These are phyloP conservation scores for Mayamaea pseudoterrestris DNA, from an alignment of 108 stramenopile genomes.

Conservation along the genomic window DNA sequence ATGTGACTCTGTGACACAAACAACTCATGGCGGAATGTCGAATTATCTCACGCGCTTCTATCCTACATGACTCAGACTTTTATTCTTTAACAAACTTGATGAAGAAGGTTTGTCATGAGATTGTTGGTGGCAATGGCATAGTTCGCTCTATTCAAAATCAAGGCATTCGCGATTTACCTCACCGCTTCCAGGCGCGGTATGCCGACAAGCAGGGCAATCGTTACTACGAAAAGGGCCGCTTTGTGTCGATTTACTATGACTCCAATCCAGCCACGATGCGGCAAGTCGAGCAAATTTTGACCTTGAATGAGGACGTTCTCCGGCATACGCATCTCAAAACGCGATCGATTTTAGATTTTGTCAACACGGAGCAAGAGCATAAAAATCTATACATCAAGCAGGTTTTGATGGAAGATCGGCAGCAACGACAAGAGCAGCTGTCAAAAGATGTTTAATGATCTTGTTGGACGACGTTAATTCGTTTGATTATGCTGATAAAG, in stretches of 20 bases:
- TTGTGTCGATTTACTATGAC: constrained; percentile 74
- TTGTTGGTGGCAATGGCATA: constrained; percentile 72
- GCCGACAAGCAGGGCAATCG: constrained; percentile 64
- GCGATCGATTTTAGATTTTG: constrained; percentile 46
- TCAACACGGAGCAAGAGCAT: constrained; percentile 56
- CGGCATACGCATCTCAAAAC: constrained; percentile 65
- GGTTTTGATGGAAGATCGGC: background rate
- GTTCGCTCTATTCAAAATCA: constrained; percentile 80
- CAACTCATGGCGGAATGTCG: background rate
- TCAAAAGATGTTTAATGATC: constrained; percentile 7
- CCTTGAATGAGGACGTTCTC: constrained; percentile 61
- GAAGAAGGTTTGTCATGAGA: constrained; percentile 19
- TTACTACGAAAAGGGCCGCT: constrained; percentile 76
- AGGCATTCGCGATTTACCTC: constrained; percentile 74
- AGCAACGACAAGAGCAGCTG: background rate
- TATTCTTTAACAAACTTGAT: constrained; percentile 2
- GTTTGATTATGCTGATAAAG: too few species aligned
- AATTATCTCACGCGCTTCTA: too few species aligned
- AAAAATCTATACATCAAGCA: constrained; percentile 74
- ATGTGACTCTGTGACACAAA: background rate
- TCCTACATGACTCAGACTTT: background rate
- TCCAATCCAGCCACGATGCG: constrained; percentile 46
- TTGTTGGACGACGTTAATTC: too few species aligned
- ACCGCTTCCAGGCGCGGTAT: constrained; percentile 72
- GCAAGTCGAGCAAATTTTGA: constrained; percentile 48